Percentiles rank a stretch among this genome's conserved stretches.
phyloP scores from a whole-genome alignment of 352 stramenopile genomes.

The Globisporangium paroecandrum region DNA sequence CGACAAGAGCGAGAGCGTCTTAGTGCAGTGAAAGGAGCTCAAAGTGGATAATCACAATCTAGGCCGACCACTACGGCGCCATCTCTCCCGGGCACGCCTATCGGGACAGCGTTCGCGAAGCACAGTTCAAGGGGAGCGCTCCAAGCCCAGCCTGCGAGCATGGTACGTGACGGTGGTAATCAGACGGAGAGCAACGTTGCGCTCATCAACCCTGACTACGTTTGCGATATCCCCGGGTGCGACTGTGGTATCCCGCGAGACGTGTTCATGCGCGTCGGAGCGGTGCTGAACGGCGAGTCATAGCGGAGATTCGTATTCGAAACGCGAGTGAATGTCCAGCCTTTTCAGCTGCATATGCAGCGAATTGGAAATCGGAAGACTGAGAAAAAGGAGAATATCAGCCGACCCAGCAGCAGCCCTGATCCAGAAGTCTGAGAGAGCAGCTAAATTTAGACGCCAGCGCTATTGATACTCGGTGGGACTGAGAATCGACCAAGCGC shows the following conservation, averaged over 20 bases:
- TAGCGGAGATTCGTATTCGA: neutral
- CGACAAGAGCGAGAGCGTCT: conserved; percentile 10
- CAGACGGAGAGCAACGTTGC: neutral
- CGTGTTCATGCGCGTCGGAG: conserved; percentile 50
- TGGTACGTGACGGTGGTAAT: neutral
- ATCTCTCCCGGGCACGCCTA: neutral
- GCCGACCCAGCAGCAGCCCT: neutral
- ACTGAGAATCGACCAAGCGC: neutral
- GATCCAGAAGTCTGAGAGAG: neutral
- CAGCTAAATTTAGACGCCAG: neutral
- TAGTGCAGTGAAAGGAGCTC: neutral
- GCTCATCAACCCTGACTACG: conserved; percentile 18
- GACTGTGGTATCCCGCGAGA: conserved; percentile 54
- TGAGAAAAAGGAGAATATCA: neutral
- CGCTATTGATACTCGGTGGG: neutral
- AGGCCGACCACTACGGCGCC: conserved; percentile 14
- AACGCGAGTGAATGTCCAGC: neutral
- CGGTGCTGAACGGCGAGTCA: conserved; percentile 47
- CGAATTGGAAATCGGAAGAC: neutral
- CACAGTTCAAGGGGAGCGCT: neutral
- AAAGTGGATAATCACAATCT: neutral
- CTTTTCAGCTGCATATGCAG: no score
- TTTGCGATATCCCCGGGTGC: conserved; percentile 55
- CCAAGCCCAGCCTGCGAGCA: no score
- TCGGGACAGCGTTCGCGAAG: neutral